phyloP scores from a whole-genome alignment of 768 basidiomycete species.

The Lyophyllum shimeji region DNA sequence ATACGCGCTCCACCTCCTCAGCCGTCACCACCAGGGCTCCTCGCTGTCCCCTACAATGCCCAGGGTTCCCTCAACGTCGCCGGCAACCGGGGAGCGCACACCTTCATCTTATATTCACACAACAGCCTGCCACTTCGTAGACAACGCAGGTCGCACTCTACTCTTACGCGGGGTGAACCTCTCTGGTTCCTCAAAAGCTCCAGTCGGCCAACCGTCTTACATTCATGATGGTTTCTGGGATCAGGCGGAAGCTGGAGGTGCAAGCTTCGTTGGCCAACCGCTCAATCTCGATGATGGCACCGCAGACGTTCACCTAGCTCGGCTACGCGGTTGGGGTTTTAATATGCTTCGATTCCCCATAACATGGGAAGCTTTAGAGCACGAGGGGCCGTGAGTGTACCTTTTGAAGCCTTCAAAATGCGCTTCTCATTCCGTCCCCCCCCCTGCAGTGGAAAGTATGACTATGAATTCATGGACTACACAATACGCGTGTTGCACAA shows the following conservation, averaged over 20 bases:
- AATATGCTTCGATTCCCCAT: constrained; percentile 82
- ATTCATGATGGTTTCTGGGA: constrained; percentile 81
- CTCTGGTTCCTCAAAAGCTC: constrained; percentile 85
- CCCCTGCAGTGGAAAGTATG: constrained; percentile 73
- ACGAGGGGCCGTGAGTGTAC: constrained; percentile 85
- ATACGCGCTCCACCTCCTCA: not conserved
- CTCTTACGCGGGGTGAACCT: constrained; percentile 95
- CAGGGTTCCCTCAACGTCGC: constrained; percentile 53
- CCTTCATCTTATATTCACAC: constrained; percentile 63
- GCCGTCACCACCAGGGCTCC: not conserved
- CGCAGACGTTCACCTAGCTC: constrained; percentile 80
- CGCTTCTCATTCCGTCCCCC: constrained; percentile 9
- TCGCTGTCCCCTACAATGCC: constrained; percentile 41
- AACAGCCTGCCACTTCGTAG: constrained; percentile 66
- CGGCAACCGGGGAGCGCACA: constrained; percentile 52
- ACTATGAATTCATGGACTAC: constrained; percentile 91
- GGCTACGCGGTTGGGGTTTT: constrained; percentile 94
- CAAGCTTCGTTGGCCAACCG: constrained; percentile 75
- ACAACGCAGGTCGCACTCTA: constrained; percentile 70
- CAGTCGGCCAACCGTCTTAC: constrained; percentile 67
- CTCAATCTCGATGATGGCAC: constrained; percentile 83
- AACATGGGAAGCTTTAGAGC: constrained; percentile 96
- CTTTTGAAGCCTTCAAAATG: not conserved
- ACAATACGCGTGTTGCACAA: constrained; percentile 83
- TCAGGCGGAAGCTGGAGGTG: constrained; percentile 63